These are phyloP conservation scores for barley (Hordeum vulgare) DNA, from an alignment of 176 grass and related monocot species.

Conservation along the genomic window DNA sequence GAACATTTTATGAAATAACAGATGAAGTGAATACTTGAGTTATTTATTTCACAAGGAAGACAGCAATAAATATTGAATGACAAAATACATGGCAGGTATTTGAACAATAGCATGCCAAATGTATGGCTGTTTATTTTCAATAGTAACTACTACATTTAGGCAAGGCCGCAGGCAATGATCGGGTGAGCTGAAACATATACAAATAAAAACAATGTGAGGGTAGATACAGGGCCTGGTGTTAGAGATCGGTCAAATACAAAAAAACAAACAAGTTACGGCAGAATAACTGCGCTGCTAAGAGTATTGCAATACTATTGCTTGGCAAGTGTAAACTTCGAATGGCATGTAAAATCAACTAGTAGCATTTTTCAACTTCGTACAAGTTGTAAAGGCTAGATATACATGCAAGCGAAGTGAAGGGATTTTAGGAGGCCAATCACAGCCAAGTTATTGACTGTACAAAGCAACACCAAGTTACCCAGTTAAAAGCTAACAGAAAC, in stretches of 20 bases:
- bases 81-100: no score
- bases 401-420: not conserved
- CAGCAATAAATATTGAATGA: not conserved
- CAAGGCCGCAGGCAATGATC: not conserved
- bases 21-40: not conserved
- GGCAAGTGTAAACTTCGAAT: not conserved
- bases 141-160: not conserved
- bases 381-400: not conserved
- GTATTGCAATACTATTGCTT: not conserved
- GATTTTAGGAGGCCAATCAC: not conserved
- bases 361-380: not conserved
- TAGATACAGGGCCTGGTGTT: not conserved
- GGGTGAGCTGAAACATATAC: not conserved
- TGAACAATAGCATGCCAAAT: no score
- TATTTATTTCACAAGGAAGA: no score
- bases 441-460: not conserved
- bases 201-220: not conserved
- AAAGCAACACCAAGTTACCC: not conserved
- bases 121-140: not conserved
- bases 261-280: not conserved
- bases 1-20: no score
- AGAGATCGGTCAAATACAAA: not conserved
- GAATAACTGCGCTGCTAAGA: not conserved
- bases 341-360: not conserved
- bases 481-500: not conserved